Evolutionary conservation across 2,329 filamentous ascomycete species (phyloP).

Genomic region (Paecilomyces sp.): DNA sequence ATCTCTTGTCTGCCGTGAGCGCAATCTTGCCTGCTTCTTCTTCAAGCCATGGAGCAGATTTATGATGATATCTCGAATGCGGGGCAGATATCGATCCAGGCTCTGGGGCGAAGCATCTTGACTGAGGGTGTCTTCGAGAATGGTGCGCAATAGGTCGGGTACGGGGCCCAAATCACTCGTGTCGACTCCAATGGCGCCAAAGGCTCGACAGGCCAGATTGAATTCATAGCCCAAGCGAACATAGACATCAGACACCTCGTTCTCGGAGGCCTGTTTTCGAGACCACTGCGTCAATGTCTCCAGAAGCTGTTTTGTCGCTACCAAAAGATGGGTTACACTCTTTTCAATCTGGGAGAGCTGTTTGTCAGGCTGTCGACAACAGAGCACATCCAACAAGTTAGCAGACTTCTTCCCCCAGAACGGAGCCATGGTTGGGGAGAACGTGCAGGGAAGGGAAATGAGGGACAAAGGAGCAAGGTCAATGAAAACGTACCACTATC

Average conservation of each 20-base stretch:
- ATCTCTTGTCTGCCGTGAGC: conserved; percentile 48
- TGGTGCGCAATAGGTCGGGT: conserved; percentile 79
- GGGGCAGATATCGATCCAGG: conserved; percentile 84
- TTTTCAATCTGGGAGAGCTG: conserved; percentile 96
- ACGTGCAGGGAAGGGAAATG: neutral
- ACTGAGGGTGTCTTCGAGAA: conserved; percentile 91
- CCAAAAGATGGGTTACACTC: conserved; percentile 93
- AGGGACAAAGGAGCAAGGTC: neutral
- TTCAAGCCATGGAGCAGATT: conserved; percentile 93
- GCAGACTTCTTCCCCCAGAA: conserved; percentile 3
- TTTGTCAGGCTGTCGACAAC: conserved; percentile 53
- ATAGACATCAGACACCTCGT: conserved; percentile 95
- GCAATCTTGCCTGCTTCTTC: conserved; percentile 87
- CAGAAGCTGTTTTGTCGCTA: conserved; percentile 94
- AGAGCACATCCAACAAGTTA: conserved; percentile 8
- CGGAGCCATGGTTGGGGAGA: conserved; percentile 3
- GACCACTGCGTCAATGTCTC: conserved; percentile 99
- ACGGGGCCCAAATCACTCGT: conserved; percentile 91
- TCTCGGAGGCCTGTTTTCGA: conserved; percentile 81
- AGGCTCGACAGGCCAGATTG: conserved; percentile 96
- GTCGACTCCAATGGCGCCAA: conserved; percentile 94
- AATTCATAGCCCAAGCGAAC: conserved; percentile 97
- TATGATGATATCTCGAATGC: conserved; percentile 97
- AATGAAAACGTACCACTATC: conserved; percentile 49
- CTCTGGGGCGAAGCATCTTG: conserved; percentile 93